phyloP scores from a whole-genome alignment of 768 basidiomycete genomes.

The Mycena venus region DNA sequence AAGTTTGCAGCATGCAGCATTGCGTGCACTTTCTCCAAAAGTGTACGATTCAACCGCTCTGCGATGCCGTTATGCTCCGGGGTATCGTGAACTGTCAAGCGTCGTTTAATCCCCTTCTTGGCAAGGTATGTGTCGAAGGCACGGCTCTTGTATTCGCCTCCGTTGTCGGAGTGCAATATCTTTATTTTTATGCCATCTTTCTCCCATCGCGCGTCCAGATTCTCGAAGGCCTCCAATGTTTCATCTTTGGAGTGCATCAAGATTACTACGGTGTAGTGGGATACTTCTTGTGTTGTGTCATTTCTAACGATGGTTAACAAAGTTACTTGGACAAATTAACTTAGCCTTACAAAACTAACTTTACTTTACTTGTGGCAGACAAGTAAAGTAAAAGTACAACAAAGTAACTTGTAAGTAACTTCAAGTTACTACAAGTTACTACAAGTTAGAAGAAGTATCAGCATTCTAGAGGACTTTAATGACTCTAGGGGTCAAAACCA shows the following conservation, averaged over 20 bases:
- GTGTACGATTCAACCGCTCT: slow-evolving; percentile 48
- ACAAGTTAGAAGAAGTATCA: no score
- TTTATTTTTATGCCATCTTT: slow-evolving; percentile 44
- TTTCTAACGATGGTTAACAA: no score
- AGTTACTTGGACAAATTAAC: no score
- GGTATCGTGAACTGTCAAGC: slow-evolving; percentile 41
- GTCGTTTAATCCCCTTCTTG: slow-evolving; percentile 29
- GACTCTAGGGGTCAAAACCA: no score
- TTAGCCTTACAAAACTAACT: no score
- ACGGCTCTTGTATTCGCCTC: slow-evolving; percentile 44
- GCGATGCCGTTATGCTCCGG: slow-evolving; percentile 55
- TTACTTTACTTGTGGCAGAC: no score
- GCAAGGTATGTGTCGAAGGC: slow-evolving; percentile 36
- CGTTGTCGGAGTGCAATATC: slow-evolving; percentile 41
- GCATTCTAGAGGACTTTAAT: no score
- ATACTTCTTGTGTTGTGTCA: slow-evolving; percentile 40
- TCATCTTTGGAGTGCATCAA: slow-evolving; percentile 45
- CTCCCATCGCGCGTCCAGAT: slow-evolving; percentile 36
- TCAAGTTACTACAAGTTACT: no score
- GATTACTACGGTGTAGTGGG: slow-evolving; percentile 36
- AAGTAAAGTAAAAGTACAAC: no score
- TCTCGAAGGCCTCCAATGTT: slow-evolving; percentile 38
- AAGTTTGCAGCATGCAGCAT: slow-evolving; percentile 42
- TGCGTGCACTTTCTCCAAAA: slow-evolving; percentile 45
- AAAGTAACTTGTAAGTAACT: no score